A percentile compares a stretch with the other conserved stretches of the same genome.
phyloP scores from a whole-genome alignment of 371 early-diverging fungal species.

The Mucor saturninus region DNA sequence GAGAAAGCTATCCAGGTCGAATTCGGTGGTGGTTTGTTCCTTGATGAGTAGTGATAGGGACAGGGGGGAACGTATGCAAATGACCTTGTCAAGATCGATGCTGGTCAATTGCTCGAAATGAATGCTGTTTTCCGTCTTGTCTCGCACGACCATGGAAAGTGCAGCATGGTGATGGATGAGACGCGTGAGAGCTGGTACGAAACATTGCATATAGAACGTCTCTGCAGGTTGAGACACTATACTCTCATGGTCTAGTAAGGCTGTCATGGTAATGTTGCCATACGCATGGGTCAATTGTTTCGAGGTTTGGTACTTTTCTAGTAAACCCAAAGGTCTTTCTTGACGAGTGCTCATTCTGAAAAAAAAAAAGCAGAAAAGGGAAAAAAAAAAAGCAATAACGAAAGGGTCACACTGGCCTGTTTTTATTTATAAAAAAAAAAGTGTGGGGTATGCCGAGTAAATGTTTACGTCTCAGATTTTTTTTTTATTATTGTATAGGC shows the following conservation, averaged over 20 bases:
- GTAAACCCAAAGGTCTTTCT: slow-evolving; percentile 30
- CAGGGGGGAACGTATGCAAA: not conserved
- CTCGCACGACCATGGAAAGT: slow-evolving; percentile 28
- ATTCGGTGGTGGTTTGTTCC: slow-evolving; percentile 21
- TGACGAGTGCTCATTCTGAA: slow-evolving; percentile 4
- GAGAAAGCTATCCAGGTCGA: slow-evolving; percentile 24
- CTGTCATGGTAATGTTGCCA: slow-evolving; percentile 38
- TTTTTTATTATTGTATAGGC: no score
- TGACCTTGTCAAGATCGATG: slow-evolving; percentile 29
- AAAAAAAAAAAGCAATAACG: not conserved
- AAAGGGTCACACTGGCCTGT: not conserved
- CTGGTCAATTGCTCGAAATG: slow-evolving; percentile 30
- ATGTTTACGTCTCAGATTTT: no score
- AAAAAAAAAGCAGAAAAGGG: not conserved
- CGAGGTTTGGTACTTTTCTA: slow-evolving; percentile 50
- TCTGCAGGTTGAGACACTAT: slow-evolving; percentile 3
- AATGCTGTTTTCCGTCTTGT: slow-evolving; percentile 18
- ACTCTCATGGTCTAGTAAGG: slow-evolving; percentile 20
- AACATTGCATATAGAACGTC: slow-evolving; percentile 21
- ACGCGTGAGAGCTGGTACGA: slow-evolving; percentile 30
- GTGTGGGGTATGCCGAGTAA: not conserved
- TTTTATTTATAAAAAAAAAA: not conserved
- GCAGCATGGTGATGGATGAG: slow-evolving; percentile 34
- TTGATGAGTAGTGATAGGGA: slow-evolving; percentile 7
- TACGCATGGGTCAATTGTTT: slow-evolving; percentile 35